phyloP scores from a whole-genome alignment of 345 rosid genomes.

The Citrus sp. region DNA sequence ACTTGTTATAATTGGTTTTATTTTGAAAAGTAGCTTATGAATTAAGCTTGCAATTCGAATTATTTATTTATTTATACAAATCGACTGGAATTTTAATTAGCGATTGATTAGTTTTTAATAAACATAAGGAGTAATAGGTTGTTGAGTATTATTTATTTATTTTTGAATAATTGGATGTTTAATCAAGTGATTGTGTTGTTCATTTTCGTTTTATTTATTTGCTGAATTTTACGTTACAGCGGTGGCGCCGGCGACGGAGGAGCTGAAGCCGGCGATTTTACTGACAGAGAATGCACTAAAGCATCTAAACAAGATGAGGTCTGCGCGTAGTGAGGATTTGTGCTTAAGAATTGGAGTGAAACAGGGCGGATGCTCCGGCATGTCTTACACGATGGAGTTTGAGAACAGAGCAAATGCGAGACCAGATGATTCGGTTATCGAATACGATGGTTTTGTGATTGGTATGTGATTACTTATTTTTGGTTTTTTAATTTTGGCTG shows the following conservation, averaged over 20 bases:
- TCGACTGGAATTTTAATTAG: neutral
- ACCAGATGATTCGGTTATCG: conserved; percentile 79
- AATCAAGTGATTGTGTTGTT: neutral
- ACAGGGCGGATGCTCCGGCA: conserved; percentile 96
- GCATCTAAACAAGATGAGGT: conserved; percentile 80
- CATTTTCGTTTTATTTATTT: neutral
- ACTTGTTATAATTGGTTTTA: neutral
- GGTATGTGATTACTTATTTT: conserved; percentile 35
- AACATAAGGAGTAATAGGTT: neutral
- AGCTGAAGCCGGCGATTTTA: conserved; percentile 66
- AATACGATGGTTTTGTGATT: conserved; percentile 70
- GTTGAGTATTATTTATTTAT: neutral
- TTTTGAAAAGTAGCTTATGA: neutral
- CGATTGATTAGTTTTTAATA: neutral
- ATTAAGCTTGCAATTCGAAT: neutral
- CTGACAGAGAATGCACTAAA: conserved; percentile 73
- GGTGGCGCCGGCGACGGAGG: conserved; percentile 48
- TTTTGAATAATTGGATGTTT: neutral
- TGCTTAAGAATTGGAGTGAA: conserved; percentile 91
- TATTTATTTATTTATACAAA: neutral
- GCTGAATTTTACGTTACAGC: conserved; percentile 16
- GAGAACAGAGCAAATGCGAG: conserved; percentile 61
- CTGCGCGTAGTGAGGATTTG: conserved; percentile 63
- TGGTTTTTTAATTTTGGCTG: neutral
- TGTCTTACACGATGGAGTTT: conserved; percentile 96